These are phyloP conservation scores for Chrysoporthe puriensis DNA, from an alignment of 2,329 filamentous ascomycete genomes.

Conservation along the genomic window DNA sequence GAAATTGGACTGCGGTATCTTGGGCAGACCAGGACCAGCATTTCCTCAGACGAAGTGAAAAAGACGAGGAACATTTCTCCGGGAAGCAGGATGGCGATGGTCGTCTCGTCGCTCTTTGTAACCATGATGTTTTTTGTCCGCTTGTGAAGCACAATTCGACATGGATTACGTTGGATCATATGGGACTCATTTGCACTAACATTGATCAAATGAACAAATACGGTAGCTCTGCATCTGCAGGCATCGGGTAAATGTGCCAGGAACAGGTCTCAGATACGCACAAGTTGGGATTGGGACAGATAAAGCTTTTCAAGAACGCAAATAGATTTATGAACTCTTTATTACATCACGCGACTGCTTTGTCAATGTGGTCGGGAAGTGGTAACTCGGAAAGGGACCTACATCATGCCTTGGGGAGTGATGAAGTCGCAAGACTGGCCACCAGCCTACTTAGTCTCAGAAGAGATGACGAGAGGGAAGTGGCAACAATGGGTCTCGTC, in stretches of 20 bases:
- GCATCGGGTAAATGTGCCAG: no score
- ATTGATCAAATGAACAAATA: background rate
- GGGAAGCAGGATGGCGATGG: background rate
- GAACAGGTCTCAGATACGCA: no score
- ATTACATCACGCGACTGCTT: background rate
- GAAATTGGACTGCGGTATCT: conserved; percentile 80
- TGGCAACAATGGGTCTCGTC: background rate
- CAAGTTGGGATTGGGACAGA: no score
- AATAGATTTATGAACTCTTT: background rate
- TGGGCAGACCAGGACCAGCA: conserved; percentile 55
- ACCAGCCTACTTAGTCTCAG: background rate
- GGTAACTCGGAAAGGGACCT: background rate
- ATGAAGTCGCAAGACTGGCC: background rate
- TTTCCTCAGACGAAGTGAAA: conserved; percentile 29
- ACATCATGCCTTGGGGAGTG: background rate
- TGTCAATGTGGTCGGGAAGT: background rate
- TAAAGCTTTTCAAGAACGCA: background rate
- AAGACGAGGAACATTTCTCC: background rate
- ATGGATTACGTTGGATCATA: background rate
- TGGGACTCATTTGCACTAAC: no score
- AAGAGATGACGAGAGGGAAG: conserved; percentile 2
- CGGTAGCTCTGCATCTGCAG: background rate
- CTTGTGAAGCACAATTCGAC: background rate
- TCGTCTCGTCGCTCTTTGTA: background rate
- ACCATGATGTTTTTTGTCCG: background rate